Base-by-base conservation (phyloP, 495 filamentous ascomycete species). In the Parathielavia hyrcaniae region DNA sequence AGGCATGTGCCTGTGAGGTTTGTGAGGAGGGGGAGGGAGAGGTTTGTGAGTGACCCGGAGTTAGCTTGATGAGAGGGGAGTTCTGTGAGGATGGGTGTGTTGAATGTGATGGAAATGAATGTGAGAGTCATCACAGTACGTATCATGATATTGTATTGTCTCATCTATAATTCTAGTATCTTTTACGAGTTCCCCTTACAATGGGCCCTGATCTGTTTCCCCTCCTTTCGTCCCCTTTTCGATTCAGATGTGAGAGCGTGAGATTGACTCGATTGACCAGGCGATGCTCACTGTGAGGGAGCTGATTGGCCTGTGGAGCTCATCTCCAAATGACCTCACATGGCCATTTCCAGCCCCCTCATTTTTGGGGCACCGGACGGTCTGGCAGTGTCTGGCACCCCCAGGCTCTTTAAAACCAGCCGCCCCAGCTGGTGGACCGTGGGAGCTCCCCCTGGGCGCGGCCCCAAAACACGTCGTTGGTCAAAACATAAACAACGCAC, bases 21-120 rank as follows among this genome's bases (percentile, higher is more conserved):
- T 23, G 84, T 86, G 7, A 80, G 61, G 73, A 79, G 82, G 59
- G 86, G 86, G 4, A 67, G 72, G 32, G 85, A 88, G 75, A 68
- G 77, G 60, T 87, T 87, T 64, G 67, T 77, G 48, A 52, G 65
- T 64, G 76, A 69, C 60, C 54, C 62, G 43, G 72, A 72, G 48
- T 14, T 64, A 53, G n/a, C 17, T 3, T 68, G 45, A 60, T 12
- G 16, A 30, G 14, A 2, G 4, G 16, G 46, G 23, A 12, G 6
- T 30, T 30, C 26, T 30, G n/a, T 26, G 22, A 32, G 13, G 22
- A 5, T 17, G 23, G 9, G 45, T 16, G 14, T 12, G 40, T 43
- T 43, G 13, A 3, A 43, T 43, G 26, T 30, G 26, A 30, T 30
- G 2, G 26, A 30, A 30, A 30, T 30, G 6, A 30, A 2, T 30